Base-by-base conservation (phyloP, 257 asterid species). In the Primulina eburnea region DNA sequence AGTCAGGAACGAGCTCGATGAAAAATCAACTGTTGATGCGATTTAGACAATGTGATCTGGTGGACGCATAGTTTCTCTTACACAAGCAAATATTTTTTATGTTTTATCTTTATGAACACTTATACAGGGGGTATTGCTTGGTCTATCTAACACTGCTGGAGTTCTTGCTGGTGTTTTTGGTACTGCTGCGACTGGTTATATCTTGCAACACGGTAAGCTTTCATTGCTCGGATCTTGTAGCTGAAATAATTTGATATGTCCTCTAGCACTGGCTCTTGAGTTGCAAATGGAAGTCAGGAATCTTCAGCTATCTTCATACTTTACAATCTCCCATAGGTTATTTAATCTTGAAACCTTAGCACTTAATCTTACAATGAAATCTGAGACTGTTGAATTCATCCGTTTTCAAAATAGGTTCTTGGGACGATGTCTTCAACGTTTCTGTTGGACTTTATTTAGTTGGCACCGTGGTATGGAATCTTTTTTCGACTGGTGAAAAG, bases 81-180 rank as follows among this genome's bases (percentile, higher is more conserved):
- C 18, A 30, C 6, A 21, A 62, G n/a, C 14, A 1, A 32, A 17
- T 30, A 7, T 18, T 57, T 40, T 32, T 32, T 11, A 56, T 32
- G 52, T 64, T 66, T 21, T 50, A 66, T 62, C 38, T 60, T 1
- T 69, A 21, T 47, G 17, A 40, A 72, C 35, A 47, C 32, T 9
- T 71, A 65, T 79, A 65, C 84, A 89, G 97, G 97, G 96, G n/a
- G 97, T 89, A 47, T 79, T 91, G 80, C 87, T 91, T 62, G 97
- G 97, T 60, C 85, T 91, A 35, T 89, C 97, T 47, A 91, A 91
- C 75, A 91, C 97, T 55, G 97, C 97, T 64, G 96, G 97, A 74
- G 97, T 91, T 76, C 87, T 89, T 75, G 95, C 97, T 74, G 97
- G 97, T 64, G 95, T 89, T 71, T 76, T 91, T 47, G 96, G 97